Conservation (phyloP, 768 basidiomycete species). For the Macrolepiota dolichaula region DNA sequence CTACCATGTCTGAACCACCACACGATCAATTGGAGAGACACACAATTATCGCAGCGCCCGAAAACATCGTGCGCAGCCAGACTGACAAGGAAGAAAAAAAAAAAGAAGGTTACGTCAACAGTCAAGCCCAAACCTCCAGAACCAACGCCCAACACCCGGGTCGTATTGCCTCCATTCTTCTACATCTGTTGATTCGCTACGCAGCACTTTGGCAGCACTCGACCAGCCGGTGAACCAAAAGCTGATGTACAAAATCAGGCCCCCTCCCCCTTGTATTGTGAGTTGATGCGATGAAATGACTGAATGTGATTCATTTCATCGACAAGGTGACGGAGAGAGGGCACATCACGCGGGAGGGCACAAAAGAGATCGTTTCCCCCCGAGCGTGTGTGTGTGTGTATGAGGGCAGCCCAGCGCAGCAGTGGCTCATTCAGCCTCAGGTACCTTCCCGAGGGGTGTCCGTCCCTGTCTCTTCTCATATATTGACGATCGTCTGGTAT, state of each 20-base stretch:
- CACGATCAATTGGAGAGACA: background rate
- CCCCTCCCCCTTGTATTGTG: no score
- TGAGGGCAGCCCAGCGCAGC: no score
- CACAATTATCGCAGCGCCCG: background rate
- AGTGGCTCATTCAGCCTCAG: no score
- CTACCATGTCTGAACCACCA: background rate
- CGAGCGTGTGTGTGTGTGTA: no score
- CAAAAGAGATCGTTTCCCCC: no score
- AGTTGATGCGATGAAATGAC: background rate
- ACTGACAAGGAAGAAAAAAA: background rate
- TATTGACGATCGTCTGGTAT: no score
- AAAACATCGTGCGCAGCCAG: background rate
- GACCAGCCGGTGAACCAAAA: background rate
- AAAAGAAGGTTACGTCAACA: constrained; percentile 1
- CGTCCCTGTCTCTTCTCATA: no score
- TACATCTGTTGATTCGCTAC: background rate
- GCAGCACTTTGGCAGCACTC: background rate
- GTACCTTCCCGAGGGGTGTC: no score
- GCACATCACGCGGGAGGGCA: no score
- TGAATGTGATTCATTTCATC: no score
- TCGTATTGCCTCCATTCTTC: background rate
- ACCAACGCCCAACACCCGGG: background rate
- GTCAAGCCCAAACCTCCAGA: no score
- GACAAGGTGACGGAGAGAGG: no score
- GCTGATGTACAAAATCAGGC: background rate